Base-by-base conservation (phyloP, 1,284 basidiomycete species). In the Clitocybe nebularis region DNA sequence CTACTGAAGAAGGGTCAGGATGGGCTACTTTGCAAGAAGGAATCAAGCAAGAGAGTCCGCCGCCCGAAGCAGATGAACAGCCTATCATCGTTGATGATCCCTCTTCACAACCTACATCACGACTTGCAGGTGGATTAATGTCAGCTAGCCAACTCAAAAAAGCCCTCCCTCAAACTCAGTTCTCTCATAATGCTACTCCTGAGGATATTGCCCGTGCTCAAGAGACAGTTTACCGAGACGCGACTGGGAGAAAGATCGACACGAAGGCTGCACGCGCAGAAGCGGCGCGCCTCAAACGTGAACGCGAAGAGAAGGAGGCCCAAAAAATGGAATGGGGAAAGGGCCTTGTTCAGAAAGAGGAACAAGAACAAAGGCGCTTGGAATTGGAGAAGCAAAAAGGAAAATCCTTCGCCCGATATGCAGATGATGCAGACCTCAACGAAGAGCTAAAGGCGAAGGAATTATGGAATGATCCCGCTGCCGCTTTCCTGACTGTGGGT, bases 271-370 rank as follows among this genome's bases (percentile, higher is more conserved):
- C 86, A 28, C 78, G 78, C 38, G 93, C 86, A 11, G 91, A 94
- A 54, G 89, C 89, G 25, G 84, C 84, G 36, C 67, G 80, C 50
- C 64, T 77, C 58, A 90, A 92, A 58, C 74, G 87, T 19, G 86
- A 90, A 58, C 69, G 75, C 47, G 81, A 91, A 61, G 84, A 93
- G 63, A 84, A 81, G 61, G 89, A 93, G 58, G 85, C 84, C 41
- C 76, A 84, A 62, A 93, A 92, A 69, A 89, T 93, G 84, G 89
- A 94, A 59, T 99, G 96, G 96, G 90, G 89, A 0, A 97, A 94
- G 64, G 96, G 96, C 17, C 58, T 96, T 23, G 84, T 90, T 17
- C 93, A 99, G 68, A 72, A 84, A 42, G 84, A 89, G 22, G 85
- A 92, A 46, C 68, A 72, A 33, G 86, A 90, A 62, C 78, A 77